These are phyloP conservation scores for Madurella fahalii DNA, from an alignment of 2,329 filamentous ascomycete genomes.

Conservation along the genomic window DNA sequence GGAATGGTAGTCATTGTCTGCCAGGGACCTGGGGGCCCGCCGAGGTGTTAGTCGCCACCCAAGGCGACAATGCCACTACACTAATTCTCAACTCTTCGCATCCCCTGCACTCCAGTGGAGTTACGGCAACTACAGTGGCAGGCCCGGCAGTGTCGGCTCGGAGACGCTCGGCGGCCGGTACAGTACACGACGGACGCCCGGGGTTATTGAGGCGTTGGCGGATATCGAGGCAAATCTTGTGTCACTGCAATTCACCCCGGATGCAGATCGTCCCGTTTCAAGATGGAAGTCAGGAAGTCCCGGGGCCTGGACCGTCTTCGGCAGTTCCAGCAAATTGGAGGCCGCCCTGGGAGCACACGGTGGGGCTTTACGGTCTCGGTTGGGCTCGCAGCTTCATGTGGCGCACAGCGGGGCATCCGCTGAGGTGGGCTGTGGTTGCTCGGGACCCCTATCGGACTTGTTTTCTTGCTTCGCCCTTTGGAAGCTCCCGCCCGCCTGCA, in stretches of 20 bases:
- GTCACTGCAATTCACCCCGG: background rate
- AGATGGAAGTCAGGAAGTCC: background rate
- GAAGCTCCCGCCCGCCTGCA: background rate
- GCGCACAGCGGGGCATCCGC: constrained; percentile 7
- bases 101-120: too few species aligned
- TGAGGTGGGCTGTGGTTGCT: constrained; percentile 7
- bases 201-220: too few species aligned
- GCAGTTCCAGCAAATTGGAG: constrained; percentile 2
- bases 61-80: constrained; percentile 6
- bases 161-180: too few species aligned
- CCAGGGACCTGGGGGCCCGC: too few species aligned
- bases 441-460: constrained; percentile 9
- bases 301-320: constrained; percentile 10
- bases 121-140: too few species aligned
- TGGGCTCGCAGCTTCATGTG: background rate
- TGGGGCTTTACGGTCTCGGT: constrained; percentile 2
- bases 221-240: too few species aligned
- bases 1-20: too few species aligned
- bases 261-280: too few species aligned
- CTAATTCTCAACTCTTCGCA: too few species aligned
- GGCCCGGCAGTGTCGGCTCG: too few species aligned
- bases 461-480: constrained; percentile 11
- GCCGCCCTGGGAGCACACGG: background rate
- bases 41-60: constrained; percentile 1
- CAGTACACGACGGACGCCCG: too few species aligned